Conservation (phyloP, 2,329 filamentous ascomycete genomes). For the Dendryphion nanum region DNA sequence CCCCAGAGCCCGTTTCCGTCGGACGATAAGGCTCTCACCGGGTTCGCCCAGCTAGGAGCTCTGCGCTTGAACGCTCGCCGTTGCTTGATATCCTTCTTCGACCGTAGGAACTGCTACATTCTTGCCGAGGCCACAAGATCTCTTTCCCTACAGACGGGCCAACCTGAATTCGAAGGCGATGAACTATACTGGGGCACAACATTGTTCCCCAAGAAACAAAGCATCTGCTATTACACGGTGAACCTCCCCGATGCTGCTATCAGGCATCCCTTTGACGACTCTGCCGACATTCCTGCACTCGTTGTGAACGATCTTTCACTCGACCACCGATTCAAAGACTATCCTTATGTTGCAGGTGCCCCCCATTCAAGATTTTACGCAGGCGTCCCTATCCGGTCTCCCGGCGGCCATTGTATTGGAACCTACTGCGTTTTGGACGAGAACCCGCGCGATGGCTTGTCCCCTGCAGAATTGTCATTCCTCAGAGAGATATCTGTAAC, state of each 20-base stretch:
- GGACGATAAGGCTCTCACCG: slow-evolving; percentile 36
- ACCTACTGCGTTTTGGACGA: slow-evolving; percentile 61
- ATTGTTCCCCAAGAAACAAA: slow-evolving; percentile 31
- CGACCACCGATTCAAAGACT: slow-evolving; percentile 41
- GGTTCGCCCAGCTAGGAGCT: slow-evolving; percentile 40
- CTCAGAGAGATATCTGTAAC: slow-evolving; percentile 56
- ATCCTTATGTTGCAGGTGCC: slow-evolving; percentile 30
- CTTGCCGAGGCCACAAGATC: slow-evolving; percentile 36
- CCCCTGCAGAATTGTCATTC: slow-evolving; percentile 50
- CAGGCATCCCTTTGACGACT: slow-evolving; percentile 15
- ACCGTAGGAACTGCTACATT: slow-evolving; percentile 36
- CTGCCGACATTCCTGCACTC: slow-evolving; percentile 21
- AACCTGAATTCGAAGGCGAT: slow-evolving; percentile 25
- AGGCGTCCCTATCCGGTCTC: slow-evolving; percentile 61
- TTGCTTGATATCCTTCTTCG: slow-evolving; percentile 40
- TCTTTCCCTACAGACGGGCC: slow-evolving; percentile 25
- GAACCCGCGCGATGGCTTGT: slow-evolving; percentile 53
- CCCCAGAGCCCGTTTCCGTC: slow-evolving; percentile 13
- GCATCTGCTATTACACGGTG: slow-evolving; percentile 34
- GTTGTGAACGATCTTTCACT: slow-evolving; percentile 31
- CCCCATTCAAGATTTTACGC: slow-evolving; percentile 51
- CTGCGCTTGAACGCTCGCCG: slow-evolving; percentile 35
- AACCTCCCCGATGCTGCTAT: slow-evolving; percentile 21
- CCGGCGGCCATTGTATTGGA: slow-evolving; percentile 58
- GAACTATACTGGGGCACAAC: slow-evolving; percentile 33